Evolutionary conservation across 1,284 basidiomycete genomes (phyloP).

Genomic region (Cryptococcus depauperatus): DNA sequence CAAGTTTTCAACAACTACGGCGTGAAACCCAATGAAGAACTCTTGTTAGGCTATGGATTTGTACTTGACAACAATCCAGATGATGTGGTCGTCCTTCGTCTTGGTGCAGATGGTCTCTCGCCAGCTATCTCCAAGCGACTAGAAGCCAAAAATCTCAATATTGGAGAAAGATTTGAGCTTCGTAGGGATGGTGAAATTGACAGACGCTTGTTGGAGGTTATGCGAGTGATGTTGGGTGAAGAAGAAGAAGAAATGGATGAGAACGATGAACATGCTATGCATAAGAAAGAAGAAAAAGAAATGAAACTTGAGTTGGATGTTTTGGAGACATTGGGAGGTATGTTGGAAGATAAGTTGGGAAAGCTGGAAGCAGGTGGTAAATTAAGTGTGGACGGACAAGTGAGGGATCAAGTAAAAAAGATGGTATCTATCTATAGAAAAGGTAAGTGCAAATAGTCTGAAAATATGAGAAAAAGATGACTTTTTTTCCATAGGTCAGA

Average conservation of each 20-base stretch:
- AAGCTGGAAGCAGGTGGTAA: constrained; percentile 43
- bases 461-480: neutral
- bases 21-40: constrained; percentile 63
- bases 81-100: constrained; percentile 69
- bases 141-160: constrained; percentile 23
- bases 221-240: constrained; percentile 35
- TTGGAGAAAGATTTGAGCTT: constrained; percentile 54
- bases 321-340: constrained; percentile 53
- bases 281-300: constrained; percentile 51
- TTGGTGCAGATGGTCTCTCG: constrained; percentile 46
- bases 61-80: constrained; percentile 66
- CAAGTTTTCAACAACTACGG: constrained; percentile 75
- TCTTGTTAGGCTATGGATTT: constrained; percentile 83
- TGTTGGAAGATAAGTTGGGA: constrained; percentile 54
- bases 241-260: constrained; percentile 42
- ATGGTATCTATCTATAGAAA: constrained; percentile 31
- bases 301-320: constrained; percentile 54
- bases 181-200: constrained; percentile 53
- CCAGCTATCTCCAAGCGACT: constrained; percentile 14
- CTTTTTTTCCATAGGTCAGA: constrained; percentile 20
- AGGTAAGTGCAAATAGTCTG: constrained; percentile 15
- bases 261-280: constrained; percentile 40
- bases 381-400: constrained; percentile 13
- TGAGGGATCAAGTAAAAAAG: constrained; percentile 20
- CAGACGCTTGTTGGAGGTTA: constrained; percentile 56